Percentiles rank a stretch among this genome's conserved stretches.
These are phyloP conservation scores for Aspergillus arachidicola DNA, from an alignment of 2,329 filamentous ascomycete genomes.

Conservation along the genomic window DNA sequence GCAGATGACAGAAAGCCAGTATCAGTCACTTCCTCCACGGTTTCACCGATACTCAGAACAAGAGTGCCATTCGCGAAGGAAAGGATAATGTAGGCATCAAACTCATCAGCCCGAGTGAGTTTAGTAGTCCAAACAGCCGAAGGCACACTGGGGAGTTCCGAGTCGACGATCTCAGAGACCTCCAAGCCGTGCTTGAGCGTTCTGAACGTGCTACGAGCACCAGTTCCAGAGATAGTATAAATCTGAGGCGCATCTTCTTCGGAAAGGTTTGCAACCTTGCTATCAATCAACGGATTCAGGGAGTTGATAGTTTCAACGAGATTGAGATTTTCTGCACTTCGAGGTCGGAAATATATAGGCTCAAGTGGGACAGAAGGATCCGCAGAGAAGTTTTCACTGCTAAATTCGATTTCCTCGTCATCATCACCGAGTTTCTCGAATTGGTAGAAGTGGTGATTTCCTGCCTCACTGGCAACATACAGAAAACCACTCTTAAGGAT, in stretches of 20 bases:
- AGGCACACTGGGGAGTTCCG: constrained; percentile 83
- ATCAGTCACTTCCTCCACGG: constrained; percentile 92
- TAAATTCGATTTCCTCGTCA: constrained; percentile 84
- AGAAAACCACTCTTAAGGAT: constrained; percentile 96
- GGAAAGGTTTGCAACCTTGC: constrained; percentile 86
- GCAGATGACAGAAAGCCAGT: constrained; percentile 89
- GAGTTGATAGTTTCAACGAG: constrained; percentile 83
- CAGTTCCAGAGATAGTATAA: constrained; percentile 86
- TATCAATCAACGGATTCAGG: constrained; percentile 88
- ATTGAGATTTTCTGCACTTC: constrained; percentile 77
- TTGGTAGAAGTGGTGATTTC: constrained; percentile 93
- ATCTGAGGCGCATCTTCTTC: constrained; percentile 96
- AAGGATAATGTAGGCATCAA: constrained; percentile 92
- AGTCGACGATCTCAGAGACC: constrained; percentile 94
- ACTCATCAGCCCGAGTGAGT: constrained; percentile 76
- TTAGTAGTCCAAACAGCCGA: constrained; percentile 96
- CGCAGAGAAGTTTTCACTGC: constrained; percentile 77
- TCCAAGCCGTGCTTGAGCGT: constrained; percentile 91
- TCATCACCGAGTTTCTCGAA: constrained; percentile 97
- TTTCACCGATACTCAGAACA: constrained; percentile 93
- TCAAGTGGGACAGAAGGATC: constrained; percentile 73
- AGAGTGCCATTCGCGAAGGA: constrained; percentile 89
- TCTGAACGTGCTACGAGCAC: constrained; percentile 85
- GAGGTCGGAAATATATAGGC: constrained; percentile 82
- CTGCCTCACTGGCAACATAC: constrained; percentile 88